Percentiles rank a stretch among this genome's conserved stretches.
These are phyloP conservation scores for Prototheca stagnorum DNA, from an alignment of 163 green algal species.

Conservation along the genomic window DNA sequence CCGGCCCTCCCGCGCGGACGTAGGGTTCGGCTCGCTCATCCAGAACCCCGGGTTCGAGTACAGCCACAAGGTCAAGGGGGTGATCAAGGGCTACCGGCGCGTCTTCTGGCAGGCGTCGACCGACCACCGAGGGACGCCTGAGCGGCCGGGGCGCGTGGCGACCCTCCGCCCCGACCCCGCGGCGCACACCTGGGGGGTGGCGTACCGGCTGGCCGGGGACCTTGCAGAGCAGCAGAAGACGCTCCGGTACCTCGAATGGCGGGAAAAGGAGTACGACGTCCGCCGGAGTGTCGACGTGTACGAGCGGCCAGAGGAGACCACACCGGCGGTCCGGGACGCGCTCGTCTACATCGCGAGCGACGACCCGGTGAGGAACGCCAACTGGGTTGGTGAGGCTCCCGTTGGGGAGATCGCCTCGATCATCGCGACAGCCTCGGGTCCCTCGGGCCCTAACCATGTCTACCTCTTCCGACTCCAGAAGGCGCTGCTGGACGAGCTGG, in stretches of 20 bases:
- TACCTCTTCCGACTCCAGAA: constrained; percentile 46
- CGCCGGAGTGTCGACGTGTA: constrained; percentile 39
- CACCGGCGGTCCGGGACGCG: constrained; percentile 3
- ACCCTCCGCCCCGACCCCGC: constrained; percentile 23
- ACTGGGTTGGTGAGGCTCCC: constrained; percentile 42
- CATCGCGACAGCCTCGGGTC: constrained; percentile 38
- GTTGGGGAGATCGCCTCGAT: constrained; percentile 33
- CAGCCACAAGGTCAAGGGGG: constrained; percentile 18
- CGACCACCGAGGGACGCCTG: constrained; percentile 42
- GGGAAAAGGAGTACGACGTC: constrained; percentile 70
- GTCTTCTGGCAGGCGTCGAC: constrained; percentile 44
- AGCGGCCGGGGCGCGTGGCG: constrained; percentile 31
- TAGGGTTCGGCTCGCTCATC: constrained; percentile 30
- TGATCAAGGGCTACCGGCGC: constrained; percentile 29
- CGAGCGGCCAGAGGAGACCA: background rate
- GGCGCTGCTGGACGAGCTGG: constrained; percentile 29
- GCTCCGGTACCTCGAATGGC: constrained; percentile 43
- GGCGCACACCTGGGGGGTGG: constrained; percentile 36
- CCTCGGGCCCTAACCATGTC: constrained; percentile 48
- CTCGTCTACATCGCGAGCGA: constrained; percentile 22
- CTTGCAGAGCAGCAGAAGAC: constrained; percentile 33
- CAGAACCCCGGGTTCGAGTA: constrained; percentile 25
- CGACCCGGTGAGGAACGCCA: constrained; percentile 24
- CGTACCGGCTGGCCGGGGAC: constrained; percentile 34
- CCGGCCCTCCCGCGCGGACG: too few species aligned